Conservation (phyloP, 768 basidiomycete species). For the Fistulinella prunicolor region DNA sequence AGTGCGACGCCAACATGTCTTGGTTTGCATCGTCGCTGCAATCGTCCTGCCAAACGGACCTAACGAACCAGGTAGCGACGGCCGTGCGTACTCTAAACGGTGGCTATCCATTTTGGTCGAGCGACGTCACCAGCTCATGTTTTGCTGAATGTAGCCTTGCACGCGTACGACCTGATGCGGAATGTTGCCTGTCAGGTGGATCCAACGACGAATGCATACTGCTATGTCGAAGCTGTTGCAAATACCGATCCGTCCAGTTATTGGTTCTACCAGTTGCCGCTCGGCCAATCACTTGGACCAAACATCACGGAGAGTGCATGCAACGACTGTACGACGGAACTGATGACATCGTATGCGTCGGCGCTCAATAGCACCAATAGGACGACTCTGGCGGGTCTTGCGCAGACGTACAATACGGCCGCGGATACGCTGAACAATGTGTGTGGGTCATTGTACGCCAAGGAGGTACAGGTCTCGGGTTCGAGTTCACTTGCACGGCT, state of each 20-base stretch:
- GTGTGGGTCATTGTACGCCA: conserved; percentile 54
- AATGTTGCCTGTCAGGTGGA: conserved; percentile 58
- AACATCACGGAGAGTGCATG: conserved; percentile 49
- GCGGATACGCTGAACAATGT: conserved; percentile 42
- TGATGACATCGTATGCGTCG: conserved; percentile 53
- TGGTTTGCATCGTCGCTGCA: conserved; percentile 54
- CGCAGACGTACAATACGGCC: conserved; percentile 48
- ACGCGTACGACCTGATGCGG: conserved; percentile 62
- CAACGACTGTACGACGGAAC: conserved; percentile 56
- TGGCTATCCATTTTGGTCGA: conserved; percentile 27
- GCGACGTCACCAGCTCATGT: background rate
- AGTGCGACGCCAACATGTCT: conserved; percentile 67
- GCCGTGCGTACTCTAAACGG: conserved; percentile 55
- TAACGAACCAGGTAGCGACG: conserved; percentile 48
- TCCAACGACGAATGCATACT: conserved; percentile 61
- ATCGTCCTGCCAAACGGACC: conserved; percentile 53
- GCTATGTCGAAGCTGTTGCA: conserved; percentile 64
- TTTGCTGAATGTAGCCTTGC: conserved; percentile 44
- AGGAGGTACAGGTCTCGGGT: conserved; percentile 9
- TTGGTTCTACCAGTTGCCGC: conserved; percentile 70
- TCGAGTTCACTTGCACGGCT: conserved; percentile 7
- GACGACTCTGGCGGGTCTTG: conserved; percentile 36
- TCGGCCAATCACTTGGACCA: conserved; percentile 51
- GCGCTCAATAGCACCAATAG: conserved; percentile 39
- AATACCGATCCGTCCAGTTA: conserved; percentile 58